phyloP scores from a whole-genome alignment of 1,284 basidiomycete genomes.

The Ceratobasidium theobromae region DNA sequence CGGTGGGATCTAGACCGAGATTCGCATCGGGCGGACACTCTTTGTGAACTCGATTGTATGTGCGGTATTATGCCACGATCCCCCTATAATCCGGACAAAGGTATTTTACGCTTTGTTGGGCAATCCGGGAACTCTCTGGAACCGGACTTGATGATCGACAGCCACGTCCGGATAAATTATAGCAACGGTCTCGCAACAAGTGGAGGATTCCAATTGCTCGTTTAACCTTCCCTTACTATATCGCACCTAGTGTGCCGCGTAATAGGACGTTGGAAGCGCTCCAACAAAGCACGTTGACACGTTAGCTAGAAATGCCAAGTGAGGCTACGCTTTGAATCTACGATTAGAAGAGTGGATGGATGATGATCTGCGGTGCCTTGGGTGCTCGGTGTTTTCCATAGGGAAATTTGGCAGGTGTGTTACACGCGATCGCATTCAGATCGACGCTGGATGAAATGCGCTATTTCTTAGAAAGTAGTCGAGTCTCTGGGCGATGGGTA shows the following conservation, averaged over 20 bases:
- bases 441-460: neutral
- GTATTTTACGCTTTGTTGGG: neutral
- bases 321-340: neutral
- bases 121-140: neutral
- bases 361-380: no score
- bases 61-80: conserved; percentile 5
- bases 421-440: neutral
- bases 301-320: neutral
- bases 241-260: neutral
- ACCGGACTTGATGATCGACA: neutral
- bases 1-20: neutral
- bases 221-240: conserved; percentile 19
- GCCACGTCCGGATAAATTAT: conserved; percentile 2
- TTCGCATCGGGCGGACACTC: neutral
- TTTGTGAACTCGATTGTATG: conserved; percentile 7
- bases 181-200: neutral
- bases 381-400: no score
- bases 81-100: conserved; percentile 28
- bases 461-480: no score
- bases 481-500: no score
- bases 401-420: no score
- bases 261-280: neutral
- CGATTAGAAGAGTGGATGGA: no score
- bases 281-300: neutral
- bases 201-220: conserved; percentile 17